Base-by-base conservation (phyloP, 371 early-diverging fungal genomes). In the Mucor saturninus region DNA sequence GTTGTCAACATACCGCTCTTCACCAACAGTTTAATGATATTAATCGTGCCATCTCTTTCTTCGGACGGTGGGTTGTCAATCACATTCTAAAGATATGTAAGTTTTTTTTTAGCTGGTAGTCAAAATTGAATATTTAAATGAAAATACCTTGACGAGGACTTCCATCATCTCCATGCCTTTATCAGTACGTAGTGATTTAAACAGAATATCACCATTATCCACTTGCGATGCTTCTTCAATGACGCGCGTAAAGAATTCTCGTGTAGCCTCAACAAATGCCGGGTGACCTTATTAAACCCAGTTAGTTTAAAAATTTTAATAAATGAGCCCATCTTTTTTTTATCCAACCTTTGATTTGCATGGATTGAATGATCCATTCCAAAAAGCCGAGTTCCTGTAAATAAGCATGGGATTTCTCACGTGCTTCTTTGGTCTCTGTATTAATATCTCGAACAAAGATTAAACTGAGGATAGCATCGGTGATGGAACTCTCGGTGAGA, bases 201-300 rank as follows among this genome's bases (percentile, higher is more conserved):
- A 65, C 9, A 80, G 15, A 1, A 66, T 28, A 62, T 73, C 67
- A 8, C 76, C 63, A 57, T 71, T 57, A 21, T 80, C 77, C 14
- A 72, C 68, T 38, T 75, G 74, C 4, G 74, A 74, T 11, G 71
- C 67, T 55, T 80, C 81, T 60, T 77, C 81, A 37, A 80, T 71
- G 2, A 75, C 53, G 11, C 81, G 69, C 14, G 76, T n/a, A 28
- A 77, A 59, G 21, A 80, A 64, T 35, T 80, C 77, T 40, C 69
- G 63, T 11, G 70, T 50, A 21, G 73, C 70, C 32, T 67, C 72
- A 3, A 69, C 60, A 58, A 68, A 74, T 1, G 49, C 60, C 10
- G 72, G 69, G 55, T 56, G 35, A 6, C 70, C 68, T 21, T 21
- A 21, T 21, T 21, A 21, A 21, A 21, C 21, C 21, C 21, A 21